These are phyloP conservation scores for Dicorynia guianensis DNA, from an alignment of 306 rosid genomes.

Conservation along the genomic window DNA sequence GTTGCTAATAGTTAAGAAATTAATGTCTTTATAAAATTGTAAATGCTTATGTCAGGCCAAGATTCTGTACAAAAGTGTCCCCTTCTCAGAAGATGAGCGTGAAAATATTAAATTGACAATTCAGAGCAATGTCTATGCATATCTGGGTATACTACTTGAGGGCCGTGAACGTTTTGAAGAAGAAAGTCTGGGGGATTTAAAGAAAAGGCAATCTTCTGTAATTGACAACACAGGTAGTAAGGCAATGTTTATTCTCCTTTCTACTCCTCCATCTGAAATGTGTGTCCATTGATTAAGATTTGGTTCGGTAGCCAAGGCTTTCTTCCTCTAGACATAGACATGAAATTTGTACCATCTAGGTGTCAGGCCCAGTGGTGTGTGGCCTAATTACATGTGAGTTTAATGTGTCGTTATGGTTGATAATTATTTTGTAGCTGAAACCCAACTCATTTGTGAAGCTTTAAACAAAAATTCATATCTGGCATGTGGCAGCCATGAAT, in stretches of 20 bases:
- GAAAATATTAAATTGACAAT: slow-evolving; percentile 83
- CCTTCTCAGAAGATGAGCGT: slow-evolving; percentile 88
- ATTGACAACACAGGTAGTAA: slow-evolving; percentile 57
- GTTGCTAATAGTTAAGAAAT: slow-evolving; percentile 36
- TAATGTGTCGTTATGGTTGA: background rate
- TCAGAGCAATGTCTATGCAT: slow-evolving; percentile 88
- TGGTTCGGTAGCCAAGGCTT: slow-evolving; percentile 15
- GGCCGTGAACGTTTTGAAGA: slow-evolving; percentile 99
- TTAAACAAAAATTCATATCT: background rate
- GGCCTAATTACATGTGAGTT: slow-evolving; percentile 24
- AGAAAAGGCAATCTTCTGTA: slow-evolving; percentile 52
- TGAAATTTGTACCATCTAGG: slow-evolving; percentile 5
- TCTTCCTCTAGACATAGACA: no score
- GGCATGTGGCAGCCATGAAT: slow-evolving; percentile 13
- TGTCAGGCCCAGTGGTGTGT: slow-evolving; percentile 19
- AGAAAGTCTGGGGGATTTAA: slow-evolving; percentile 62
- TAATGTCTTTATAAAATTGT: slow-evolving; percentile 30
- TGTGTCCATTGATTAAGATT: slow-evolving; percentile 23
- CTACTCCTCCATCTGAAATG: slow-evolving; percentile 17
- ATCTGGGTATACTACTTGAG: slow-evolving; percentile 94
- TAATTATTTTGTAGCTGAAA: background rate
- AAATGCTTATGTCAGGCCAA: slow-evolving; percentile 74
- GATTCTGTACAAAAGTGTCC: slow-evolving; percentile 80
- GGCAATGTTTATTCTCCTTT: slow-evolving; percentile 31
- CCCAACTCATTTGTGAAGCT: slow-evolving; percentile 1